Base-by-base conservation (phyloP, 257 asterid genomes). In the Rauvolfia tetraphylla region DNA sequence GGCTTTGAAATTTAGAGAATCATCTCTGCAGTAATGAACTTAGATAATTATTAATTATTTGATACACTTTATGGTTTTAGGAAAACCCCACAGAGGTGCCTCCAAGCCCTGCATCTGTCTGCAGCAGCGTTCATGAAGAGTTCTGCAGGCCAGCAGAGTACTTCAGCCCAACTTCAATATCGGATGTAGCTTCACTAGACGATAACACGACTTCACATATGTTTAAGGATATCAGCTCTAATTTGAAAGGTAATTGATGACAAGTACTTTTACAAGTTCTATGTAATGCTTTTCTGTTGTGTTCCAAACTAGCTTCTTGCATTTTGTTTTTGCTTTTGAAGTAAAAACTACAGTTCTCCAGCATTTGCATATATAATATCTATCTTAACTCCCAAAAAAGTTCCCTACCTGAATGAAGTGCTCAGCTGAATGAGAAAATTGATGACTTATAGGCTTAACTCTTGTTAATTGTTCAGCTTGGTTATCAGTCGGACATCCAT, bases 81-180 rank as follows among this genome's bases (percentile, higher is more conserved):
- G 98, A 93, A 81, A 87, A 95, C 74, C 87, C 86, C 62, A 93
- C 99, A 7, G 98, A 95, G 89, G 98, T 95, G 74, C 99, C 99
- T 77, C 98, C 99, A 61, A 95, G 99, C 87, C 99, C 99, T 34
- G 99, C 98, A 79, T 93, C 99, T 39, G 91, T 90, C 44, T 91
- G 97, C 84, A 95, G 98, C 81, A 92, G 90, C 73, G 65, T 85
- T 83, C 89, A 85, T 59, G 98, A 93, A 42, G 97, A 90, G 33
- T 74, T 69, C 81, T 95, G 97, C 92, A 87, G 91, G 87, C 85
- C 89, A 69, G 78, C 86, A 29, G 98, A 87, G 71, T 86, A 79
- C 84, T 84, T 66, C 25, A 95, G 97, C 84, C 91, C 97, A 76
- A 83, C 86, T 74, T 83, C 93, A 73, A 84, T 89, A 7, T 83